phyloP scores from a whole-genome alignment of 371 early-diverging fungal genomes.

The Basidiobolus meristosporus region DNA sequence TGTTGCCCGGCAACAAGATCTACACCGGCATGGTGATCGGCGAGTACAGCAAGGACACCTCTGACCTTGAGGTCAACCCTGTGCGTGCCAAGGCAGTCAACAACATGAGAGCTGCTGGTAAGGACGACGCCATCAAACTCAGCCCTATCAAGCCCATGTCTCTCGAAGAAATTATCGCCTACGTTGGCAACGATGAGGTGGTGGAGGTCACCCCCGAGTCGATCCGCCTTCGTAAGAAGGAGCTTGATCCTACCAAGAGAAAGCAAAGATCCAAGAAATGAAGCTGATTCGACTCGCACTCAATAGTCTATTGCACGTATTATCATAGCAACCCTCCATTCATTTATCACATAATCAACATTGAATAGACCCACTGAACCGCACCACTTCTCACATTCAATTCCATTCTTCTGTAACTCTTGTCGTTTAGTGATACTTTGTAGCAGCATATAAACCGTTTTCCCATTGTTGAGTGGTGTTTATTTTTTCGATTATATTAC shows the following conservation, averaged over 20 bases:
- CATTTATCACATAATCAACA: too few relatives aligned
- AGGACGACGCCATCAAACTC: conserved; percentile 47
- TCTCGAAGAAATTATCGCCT: conserved; percentile 54
- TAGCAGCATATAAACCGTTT: too few relatives aligned
- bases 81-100: conserved; percentile 53
- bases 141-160: conserved; percentile 37
- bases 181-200: conserved; percentile 55
- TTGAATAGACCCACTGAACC: too few relatives aligned
- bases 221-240: conserved; percentile 47
- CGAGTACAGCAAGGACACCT: conserved; percentile 34
- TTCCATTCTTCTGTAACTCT: too few relatives aligned
- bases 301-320: too few relatives aligned
- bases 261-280: conserved; percentile 12
- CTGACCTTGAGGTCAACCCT: conserved; percentile 60
- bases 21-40: conserved; percentile 71
- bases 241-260: conserved; percentile 36
- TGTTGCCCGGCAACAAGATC: conserved; percentile 39
- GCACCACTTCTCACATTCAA: too few relatives aligned
- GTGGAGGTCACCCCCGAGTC: conserved; percentile 53
- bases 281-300: too few relatives aligned
- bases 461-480: too few relatives aligned
- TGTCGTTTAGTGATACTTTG: too few relatives aligned
- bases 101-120: conserved; percentile 47
- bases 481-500: too few relatives aligned
- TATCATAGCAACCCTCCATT: too few relatives aligned